These are phyloP conservation scores for Aspergillus sp. DNA, from an alignment of 2,329 filamentous ascomycete species.

Conservation along the genomic window DNA sequence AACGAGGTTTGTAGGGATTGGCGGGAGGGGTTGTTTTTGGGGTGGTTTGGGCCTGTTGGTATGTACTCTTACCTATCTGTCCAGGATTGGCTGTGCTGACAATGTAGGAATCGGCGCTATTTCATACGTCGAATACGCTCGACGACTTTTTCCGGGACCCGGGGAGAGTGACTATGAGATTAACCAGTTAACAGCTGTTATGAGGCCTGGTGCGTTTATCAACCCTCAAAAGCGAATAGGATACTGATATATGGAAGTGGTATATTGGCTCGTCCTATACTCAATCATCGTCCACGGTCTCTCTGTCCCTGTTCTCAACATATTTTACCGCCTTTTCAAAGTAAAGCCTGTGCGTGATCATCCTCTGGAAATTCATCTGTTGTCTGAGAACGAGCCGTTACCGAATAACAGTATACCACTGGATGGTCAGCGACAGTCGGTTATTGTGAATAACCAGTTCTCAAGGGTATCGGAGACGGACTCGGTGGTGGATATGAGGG, in stretches of 20 bases:
- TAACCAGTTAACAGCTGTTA: slow-evolving; percentile 33
- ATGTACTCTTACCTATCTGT: not conserved
- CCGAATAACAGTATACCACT: slow-evolving; percentile 28
- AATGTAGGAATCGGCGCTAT: slow-evolving; percentile 38
- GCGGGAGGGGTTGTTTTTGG: slow-evolving; percentile 57
- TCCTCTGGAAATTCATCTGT: slow-evolving; percentile 25
- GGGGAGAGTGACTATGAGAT: slow-evolving; percentile 36
- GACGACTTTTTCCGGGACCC: slow-evolving; percentile 37
- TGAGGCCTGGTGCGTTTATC: slow-evolving; percentile 24
- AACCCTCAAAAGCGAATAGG: too few species aligned
- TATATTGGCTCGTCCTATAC: slow-evolving; percentile 42
- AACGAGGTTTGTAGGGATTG: slow-evolving; percentile 43
- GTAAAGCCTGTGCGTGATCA: slow-evolving; percentile 27
- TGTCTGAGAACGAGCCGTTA: slow-evolving; percentile 29
- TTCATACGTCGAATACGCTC: slow-evolving; percentile 42
- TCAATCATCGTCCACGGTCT: slow-evolving; percentile 35
- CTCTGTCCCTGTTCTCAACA: slow-evolving; percentile 30
- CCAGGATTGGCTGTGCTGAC: not conserved
- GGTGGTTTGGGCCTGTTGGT: slow-evolving; percentile 46
- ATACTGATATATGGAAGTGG: slow-evolving; percentile 20
- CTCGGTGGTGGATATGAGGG: too few species aligned
- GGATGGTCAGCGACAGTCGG: slow-evolving; percentile 19
- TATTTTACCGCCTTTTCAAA: slow-evolving; percentile 23
- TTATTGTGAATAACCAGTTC: slow-evolving; percentile 32
- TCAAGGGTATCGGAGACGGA: slow-evolving; percentile 8